phyloP scores from a whole-genome alignment of 106 monocot genomes.

The Gastrodia elata region DNA sequence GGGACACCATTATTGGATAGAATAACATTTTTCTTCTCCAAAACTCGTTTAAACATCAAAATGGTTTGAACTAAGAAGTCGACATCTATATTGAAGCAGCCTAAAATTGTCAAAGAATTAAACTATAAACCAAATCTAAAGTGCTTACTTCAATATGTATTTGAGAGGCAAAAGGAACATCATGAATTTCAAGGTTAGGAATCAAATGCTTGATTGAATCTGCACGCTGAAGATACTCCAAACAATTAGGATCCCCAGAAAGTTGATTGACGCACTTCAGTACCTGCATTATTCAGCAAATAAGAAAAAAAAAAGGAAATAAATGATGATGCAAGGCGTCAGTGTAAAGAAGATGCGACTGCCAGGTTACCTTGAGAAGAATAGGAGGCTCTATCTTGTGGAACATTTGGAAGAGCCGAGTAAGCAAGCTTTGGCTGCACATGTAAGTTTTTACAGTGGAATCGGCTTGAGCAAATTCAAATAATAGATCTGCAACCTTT shows the following conservation, averaged over 20 bases:
- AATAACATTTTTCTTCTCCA: background rate
- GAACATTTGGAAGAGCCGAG: slow-evolving; percentile 74
- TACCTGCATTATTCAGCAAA: slow-evolving; percentile 28
- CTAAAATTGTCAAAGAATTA: background rate
- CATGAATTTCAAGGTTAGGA: slow-evolving; percentile 61
- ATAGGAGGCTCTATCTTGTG: slow-evolving; percentile 68
- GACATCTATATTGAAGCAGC: background rate
- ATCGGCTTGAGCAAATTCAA: slow-evolving; percentile 55
- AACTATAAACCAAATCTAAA: background rate
- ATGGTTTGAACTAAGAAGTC: background rate
- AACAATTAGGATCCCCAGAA: slow-evolving; percentile 61
- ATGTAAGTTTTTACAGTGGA: slow-evolving; percentile 51
- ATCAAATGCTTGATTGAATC: slow-evolving; percentile 74
- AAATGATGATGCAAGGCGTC: background rate
- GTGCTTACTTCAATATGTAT: slow-evolving; percentile 60
- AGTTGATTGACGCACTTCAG: slow-evolving; percentile 63
- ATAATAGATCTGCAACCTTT: slow-evolving; percentile 40
- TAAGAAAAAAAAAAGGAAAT: background rate
- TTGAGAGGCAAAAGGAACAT: slow-evolving; percentile 45
- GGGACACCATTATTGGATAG: too few relatives aligned
- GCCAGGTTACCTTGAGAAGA: slow-evolving; percentile 43
- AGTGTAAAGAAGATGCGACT: background rate
- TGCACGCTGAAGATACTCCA: slow-evolving; percentile 66
- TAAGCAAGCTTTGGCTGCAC: slow-evolving; percentile 67
- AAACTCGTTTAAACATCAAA: background rate